These are phyloP conservation scores for Suillus americanus DNA, from an alignment of 768 basidiomycete genomes.

Conservation along the genomic window DNA sequence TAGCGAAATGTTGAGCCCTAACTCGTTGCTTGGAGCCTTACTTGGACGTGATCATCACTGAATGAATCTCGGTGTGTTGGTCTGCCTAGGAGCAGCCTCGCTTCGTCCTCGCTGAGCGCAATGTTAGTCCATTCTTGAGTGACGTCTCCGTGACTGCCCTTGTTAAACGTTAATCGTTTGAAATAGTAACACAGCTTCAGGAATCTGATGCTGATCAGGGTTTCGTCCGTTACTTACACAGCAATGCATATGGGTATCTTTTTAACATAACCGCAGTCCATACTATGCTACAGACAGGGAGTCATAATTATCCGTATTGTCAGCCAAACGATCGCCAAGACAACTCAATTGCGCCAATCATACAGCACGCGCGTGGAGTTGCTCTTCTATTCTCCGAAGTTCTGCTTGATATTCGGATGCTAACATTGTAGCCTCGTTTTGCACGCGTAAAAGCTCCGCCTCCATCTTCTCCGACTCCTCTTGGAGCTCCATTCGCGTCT, in stretches of 20 bases:
- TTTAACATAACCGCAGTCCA: slow-evolving; percentile 8
- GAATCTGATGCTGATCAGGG: neutral
- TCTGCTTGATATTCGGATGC: slow-evolving; percentile 35
- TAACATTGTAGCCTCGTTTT: slow-evolving; percentile 29
- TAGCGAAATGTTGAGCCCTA: neutral
- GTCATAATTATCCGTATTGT: slow-evolving; percentile 4
- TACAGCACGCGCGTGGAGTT: slow-evolving; percentile 30
- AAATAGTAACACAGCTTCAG: neutral
- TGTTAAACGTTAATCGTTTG: neutral
- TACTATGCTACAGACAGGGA: slow-evolving; percentile 15
- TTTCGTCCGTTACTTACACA: neutral
- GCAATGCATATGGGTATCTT: neutral
- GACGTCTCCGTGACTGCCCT: neutral
- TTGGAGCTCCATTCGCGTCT: slow-evolving; percentile 44
- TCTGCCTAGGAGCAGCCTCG: neutral
- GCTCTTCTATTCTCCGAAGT: slow-evolving; percentile 34
- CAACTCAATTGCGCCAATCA: slow-evolving; percentile 20
- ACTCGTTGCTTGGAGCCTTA: neutral
- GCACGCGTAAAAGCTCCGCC: slow-evolving; percentile 26
- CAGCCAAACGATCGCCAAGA: slow-evolving; percentile 15
- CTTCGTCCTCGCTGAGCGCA: neutral
- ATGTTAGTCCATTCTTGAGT: neutral
- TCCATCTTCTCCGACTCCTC: slow-evolving; percentile 36
- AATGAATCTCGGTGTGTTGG: neutral
- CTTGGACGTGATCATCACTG: neutral